A percentile compares a stretch with the other conserved stretches of the same genome.
Conservation (phyloP, 2,329 filamentous ascomycete species). For the Colletotrichum limetticola region DNA sequence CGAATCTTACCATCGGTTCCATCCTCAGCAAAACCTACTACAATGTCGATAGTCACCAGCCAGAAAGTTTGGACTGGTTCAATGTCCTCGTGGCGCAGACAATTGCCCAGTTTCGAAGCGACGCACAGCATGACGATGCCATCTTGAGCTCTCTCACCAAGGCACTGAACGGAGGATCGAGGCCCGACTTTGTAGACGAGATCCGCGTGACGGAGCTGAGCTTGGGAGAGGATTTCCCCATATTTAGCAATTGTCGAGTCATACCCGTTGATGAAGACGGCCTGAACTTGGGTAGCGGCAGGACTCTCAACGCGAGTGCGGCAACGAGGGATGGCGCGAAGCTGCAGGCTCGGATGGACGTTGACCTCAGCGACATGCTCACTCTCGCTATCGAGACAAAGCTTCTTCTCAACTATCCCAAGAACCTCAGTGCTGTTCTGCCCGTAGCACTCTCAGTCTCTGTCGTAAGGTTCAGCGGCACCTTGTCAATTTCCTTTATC, state of each 20-base stretch:
- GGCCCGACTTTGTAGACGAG: conserved; percentile 92
- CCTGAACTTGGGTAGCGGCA: conserved; percentile 62
- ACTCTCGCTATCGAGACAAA: conserved; percentile 96
- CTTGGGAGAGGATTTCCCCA: conserved; percentile 96
- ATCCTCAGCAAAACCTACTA: conserved; percentile 98
- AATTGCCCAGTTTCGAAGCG: conserved; percentile 92
- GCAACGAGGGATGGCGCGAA: conserved; percentile 74
- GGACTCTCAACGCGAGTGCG: conserved; percentile 62
- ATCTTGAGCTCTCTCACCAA: conserved; percentile 88
- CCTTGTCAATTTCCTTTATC: conserved; percentile 91
- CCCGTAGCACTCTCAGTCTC: conserved; percentile 93
- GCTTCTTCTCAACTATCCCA: conserved; percentile 93
- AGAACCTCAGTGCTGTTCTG: conserved; percentile 86
- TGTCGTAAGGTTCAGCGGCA: conserved; percentile 94
- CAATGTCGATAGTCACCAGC: conserved; percentile 94
- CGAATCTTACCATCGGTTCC: conserved; percentile 87
- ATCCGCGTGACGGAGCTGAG: conserved; percentile 95
- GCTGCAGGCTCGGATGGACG: conserved; percentile 94
- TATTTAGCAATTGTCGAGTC: conserved; percentile 97
- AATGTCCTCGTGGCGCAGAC: conserved; percentile 97
- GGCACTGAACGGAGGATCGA: conserved; percentile 84
- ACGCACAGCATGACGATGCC: conserved; percentile 90
- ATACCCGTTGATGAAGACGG: conserved; percentile 90
- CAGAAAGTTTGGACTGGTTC: conserved; percentile 98
- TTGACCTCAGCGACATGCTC: conserved; percentile 95